Evolutionary conservation across 345 rosid species (phyloP).

Genomic region (Camelina laxa): DNA sequence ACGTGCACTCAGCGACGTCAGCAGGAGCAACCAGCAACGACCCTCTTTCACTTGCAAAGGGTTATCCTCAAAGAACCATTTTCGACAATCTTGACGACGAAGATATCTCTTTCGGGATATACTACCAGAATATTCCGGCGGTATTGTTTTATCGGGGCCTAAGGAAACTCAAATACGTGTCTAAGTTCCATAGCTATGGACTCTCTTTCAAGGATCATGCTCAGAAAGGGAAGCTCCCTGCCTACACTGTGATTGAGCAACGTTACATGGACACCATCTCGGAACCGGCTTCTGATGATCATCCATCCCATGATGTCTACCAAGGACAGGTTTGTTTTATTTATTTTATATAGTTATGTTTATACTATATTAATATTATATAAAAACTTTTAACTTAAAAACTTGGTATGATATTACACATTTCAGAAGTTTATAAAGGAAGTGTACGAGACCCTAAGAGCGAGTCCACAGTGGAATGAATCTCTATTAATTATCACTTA

Average conservation of each 20-base stretch:
- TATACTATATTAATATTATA: background rate
- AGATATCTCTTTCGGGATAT: constrained; percentile 70
- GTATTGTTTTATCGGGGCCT: constrained; percentile 70
- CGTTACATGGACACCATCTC: constrained; percentile 64
- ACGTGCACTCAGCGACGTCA: constrained; percentile 78
- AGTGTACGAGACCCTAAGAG: constrained; percentile 87
- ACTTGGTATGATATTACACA: constrained; percentile 5
- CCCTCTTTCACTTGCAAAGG: constrained; percentile 55
- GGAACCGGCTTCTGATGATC: constrained; percentile 78
- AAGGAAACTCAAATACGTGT: constrained; percentile 67
- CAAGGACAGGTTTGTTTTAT: constrained; percentile 70
- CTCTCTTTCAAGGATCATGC: constrained; percentile 60
- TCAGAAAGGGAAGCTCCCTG: constrained; percentile 64
- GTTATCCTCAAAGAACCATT: constrained; percentile 84
- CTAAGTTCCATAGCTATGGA: constrained; percentile 59
- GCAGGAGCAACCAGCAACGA: constrained; percentile 89
- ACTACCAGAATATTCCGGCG: constrained; percentile 89
- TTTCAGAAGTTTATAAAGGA: constrained; percentile 57
- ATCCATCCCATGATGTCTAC: constrained; percentile 93
- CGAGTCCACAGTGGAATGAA: constrained; percentile 91
- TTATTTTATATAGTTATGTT: background rate
- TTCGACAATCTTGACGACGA: constrained; percentile 67
- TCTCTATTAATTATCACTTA: constrained; percentile 80
- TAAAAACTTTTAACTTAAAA: background rate
- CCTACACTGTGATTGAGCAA: constrained; percentile 82